Evolutionary conservation across 352 stramenopile genomes (phyloP).

Genomic region (Globisporangium splendens): DNA sequence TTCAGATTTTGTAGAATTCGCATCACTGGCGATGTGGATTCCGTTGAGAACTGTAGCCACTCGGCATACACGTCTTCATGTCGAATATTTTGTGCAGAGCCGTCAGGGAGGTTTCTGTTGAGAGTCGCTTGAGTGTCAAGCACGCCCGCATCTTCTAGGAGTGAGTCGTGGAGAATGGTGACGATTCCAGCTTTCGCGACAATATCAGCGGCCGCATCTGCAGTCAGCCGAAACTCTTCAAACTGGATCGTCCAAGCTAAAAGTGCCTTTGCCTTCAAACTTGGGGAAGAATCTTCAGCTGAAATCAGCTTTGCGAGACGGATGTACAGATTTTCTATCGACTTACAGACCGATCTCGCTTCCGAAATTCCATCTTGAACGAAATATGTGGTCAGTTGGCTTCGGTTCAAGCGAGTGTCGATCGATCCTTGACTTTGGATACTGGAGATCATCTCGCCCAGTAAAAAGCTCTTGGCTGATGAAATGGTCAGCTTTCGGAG

Average conservation of each 20-base stretch:
- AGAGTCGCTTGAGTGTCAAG: background rate
- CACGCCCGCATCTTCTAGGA: slow-evolving; percentile 5
- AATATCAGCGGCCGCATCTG: slow-evolving; percentile 8
- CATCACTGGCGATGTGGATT: background rate
- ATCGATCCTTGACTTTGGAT: background rate
- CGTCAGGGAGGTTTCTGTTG: background rate
- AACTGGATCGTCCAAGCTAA: slow-evolving; percentile 29
- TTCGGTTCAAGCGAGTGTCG: background rate
- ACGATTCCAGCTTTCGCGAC: slow-evolving; percentile 17
- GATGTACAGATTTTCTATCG: slow-evolving; percentile 58
- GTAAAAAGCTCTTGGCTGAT: slow-evolving; percentile 33
- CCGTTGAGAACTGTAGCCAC: background rate
- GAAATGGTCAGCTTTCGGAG: slow-evolving; percentile 50
- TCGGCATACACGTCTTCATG: background rate
- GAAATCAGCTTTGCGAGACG: slow-evolving; percentile 37
- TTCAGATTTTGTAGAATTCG: slow-evolving; percentile 10
- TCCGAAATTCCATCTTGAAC: background rate
- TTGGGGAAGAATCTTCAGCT: slow-evolving; percentile 28
- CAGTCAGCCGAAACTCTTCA: slow-evolving; percentile 1
- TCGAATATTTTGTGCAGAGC: background rate
- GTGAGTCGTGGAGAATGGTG: slow-evolving; percentile 8
- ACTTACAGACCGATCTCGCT: slow-evolving; percentile 8
- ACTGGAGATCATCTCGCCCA: slow-evolving; percentile 24
- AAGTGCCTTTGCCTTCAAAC: slow-evolving; percentile 44
- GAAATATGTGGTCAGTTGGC: background rate